A percentile compares a stretch with the other conserved stretches of the same genome.
These are phyloP conservation scores for Vicia sativa DNA, from an alignment of 306 rosid species.

Conservation along the genomic window DNA sequence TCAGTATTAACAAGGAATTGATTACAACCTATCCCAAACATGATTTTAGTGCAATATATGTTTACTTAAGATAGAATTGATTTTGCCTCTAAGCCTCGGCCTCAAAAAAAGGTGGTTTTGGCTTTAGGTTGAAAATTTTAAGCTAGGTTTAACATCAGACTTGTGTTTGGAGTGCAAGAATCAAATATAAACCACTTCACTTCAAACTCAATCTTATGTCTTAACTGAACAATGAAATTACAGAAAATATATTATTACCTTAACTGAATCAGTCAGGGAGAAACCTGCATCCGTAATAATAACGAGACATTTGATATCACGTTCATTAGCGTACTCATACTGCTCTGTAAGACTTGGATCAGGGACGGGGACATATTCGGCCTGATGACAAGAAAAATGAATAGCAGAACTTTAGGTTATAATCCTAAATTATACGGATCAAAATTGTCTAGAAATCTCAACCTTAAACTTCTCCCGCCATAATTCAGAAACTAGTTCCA, in stretches of 20 bases:
- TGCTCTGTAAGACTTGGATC: constrained; percentile 98
- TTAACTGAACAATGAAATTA: constrained; percentile 18
- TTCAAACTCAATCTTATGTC: background rate
- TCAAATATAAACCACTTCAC: constrained; percentile 1
- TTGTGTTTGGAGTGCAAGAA: background rate
- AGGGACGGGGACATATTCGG: constrained; percentile 74
- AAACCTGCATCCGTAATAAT: constrained; percentile 74
- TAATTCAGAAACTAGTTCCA: constrained; percentile 85
- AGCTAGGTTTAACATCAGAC: background rate
- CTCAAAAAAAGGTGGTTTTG: background rate
- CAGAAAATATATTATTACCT: constrained; percentile 61
- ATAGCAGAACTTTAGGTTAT: constrained; percentile 38
- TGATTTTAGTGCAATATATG: constrained; percentile 1
- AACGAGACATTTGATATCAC: constrained; percentile 86
- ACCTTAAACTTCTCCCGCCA: constrained; percentile 95
- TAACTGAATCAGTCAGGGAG: constrained; percentile 61
- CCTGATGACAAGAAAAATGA: constrained; percentile 57
- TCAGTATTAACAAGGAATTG: background rate
- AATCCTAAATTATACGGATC: constrained; percentile 26
- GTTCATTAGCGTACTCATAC: constrained; percentile 93
- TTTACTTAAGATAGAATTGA: background rate
- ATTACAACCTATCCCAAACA: background rate
- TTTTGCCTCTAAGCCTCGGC: background rate
- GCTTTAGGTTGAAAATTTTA: background rate
- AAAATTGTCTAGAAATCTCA: constrained; percentile 32